phyloP scores from a whole-genome alignment of 345 rosid species.

The Isatis tinctoria region DNA sequence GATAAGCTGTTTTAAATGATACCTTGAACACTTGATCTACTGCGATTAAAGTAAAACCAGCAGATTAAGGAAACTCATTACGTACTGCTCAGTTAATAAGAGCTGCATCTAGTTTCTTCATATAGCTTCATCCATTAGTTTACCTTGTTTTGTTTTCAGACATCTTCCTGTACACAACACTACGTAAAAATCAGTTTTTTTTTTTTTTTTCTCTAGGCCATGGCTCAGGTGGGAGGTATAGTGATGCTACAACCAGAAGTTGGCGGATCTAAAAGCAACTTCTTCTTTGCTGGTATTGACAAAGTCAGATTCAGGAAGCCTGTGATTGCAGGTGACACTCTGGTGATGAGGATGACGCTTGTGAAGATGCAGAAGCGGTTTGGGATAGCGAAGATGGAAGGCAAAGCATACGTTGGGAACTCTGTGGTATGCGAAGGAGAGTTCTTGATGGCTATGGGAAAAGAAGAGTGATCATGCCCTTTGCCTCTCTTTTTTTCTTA shows the following conservation, averaged over 20 bases:
- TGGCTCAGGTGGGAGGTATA: conserved; percentile 97
- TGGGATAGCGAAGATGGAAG: conserved; percentile 96
- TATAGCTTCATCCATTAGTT: not conserved
- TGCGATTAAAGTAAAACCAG: not conserved
- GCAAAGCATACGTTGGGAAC: conserved; percentile 88
- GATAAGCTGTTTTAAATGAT: no score
- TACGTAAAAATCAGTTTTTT: not conserved
- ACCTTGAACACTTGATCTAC: no score
- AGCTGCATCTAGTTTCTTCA: not conserved
- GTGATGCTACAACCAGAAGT: conserved; percentile 93
- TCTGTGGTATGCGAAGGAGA: conserved; percentile 90
- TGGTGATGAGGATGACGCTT: conserved; percentile 97
- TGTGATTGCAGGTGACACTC: conserved; percentile 91
- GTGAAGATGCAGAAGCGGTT: conserved; percentile 79
- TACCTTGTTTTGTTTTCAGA: not conserved
- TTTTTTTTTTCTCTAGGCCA: conserved; percentile 50
- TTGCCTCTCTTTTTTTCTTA: not conserved
- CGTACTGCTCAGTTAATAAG: not conserved
- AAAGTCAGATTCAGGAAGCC: conserved; percentile 95
- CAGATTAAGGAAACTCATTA: not conserved
- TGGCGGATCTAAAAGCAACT: conserved; percentile 70
- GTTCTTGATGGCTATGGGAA: conserved; percentile 83
- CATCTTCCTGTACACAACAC: not conserved
- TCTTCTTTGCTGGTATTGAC: conserved; percentile 94
- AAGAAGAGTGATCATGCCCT: conserved; percentile 29